Base-by-base conservation (phyloP, 257 asterid species). In the Prunella vulgaris region DNA sequence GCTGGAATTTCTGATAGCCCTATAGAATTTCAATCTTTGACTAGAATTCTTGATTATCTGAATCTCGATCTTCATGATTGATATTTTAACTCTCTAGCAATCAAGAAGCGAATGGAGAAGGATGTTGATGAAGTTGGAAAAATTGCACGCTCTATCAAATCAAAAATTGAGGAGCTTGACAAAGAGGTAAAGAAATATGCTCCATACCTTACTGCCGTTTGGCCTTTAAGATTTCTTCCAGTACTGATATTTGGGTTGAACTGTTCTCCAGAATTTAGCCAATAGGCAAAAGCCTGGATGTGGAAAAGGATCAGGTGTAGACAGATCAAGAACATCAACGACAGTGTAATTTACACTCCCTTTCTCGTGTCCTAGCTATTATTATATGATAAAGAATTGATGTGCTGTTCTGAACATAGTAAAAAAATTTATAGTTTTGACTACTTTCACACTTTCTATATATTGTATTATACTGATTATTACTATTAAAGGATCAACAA, bases 111-210 rank as follows among this genome's bases (percentile, higher is more conserved):
- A 42, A 94, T 94, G 99, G 99, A 89, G 86, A 94, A 89, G 74
- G 98, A 94, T 82, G 97, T 94, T 46, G 99, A 91, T 61, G 99
- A 94, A 85, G 99, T 94, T 68, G 98, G 97, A 61, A 89, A 85
- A 87, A 79, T 91, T 81, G 92, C 98, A 9, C 95, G 96, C 58
- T 60, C 70, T 21, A 86, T 94, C 37, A 94, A 91, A 83, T 82
- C 85, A 60, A 91, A 89, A 84, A 72, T 94, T 20, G 97, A 94
- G 85, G 96, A 85, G 70, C 89, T 94, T 74, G 99, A 91, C 86
- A 89, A 74, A 82, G 98, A 94, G 83, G 99, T 86, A 81, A 77
- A 74, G 62, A n/a, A 46, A 56, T 62, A 59, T 49, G 40, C 66
- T 72, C 66, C 52, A 20, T 77, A 56, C 59, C 61, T 56, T 77